phyloP scores from a whole-genome alignment of 1,284 basidiomycete species.

The Acaromyces ingoldii region DNA sequence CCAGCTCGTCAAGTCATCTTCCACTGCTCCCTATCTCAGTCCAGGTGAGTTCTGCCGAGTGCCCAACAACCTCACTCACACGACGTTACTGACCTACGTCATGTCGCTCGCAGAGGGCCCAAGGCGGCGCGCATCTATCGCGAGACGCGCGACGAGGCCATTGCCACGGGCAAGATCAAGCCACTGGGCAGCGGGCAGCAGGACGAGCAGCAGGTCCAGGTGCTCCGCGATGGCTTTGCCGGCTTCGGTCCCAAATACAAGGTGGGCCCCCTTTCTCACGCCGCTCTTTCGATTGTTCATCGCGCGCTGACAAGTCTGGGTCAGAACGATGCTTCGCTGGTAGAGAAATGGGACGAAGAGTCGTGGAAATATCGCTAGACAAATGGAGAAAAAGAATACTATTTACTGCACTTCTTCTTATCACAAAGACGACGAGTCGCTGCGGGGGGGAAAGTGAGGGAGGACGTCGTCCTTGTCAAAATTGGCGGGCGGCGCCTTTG shows the following conservation, averaged over 20 bases:
- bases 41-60: constrained; percentile 16
- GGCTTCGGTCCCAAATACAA: constrained; percentile 47
- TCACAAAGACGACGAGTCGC: too few relatives aligned
- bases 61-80: not conserved
- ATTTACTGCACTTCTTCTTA: too few relatives aligned
- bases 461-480: too few relatives aligned
- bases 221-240: constrained; percentile 50
- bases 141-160: constrained; percentile 32
- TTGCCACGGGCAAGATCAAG: constrained; percentile 13
- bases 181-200: not conserved
- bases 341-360: constrained; percentile 45
- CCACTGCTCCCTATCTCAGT: constrained; percentile 51
- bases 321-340: constrained; percentile 32
- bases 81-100: not conserved
- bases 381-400: too few relatives aligned
- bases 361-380: constrained; percentile 36
- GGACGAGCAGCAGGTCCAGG: constrained; percentile 28
- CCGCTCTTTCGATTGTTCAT: not conserved
- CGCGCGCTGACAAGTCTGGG: too few relatives aligned
- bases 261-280: constrained; percentile 12
- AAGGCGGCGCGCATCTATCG: constrained; percentile 51
- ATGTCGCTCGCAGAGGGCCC: constrained; percentile 34
- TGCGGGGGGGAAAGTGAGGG: too few relatives aligned
- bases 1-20: constrained; percentile 44
- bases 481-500: too few relatives aligned